Percentiles rank a stretch among this genome's conserved stretches.
Conservation (phyloP, 108 stramenopile genomes). For the Fragilariopsis cylindrus region DNA sequence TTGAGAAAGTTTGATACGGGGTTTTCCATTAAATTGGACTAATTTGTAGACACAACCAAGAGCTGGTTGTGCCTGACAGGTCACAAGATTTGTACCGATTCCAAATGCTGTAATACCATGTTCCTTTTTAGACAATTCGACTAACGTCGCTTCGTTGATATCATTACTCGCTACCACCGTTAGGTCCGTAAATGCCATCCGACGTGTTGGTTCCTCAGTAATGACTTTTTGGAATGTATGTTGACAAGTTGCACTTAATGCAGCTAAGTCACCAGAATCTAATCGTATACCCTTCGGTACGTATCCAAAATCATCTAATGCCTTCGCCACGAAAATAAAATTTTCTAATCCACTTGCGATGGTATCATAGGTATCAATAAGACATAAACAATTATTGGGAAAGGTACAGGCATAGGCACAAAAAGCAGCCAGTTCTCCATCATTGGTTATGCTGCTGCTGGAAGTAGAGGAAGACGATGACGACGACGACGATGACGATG, state of each 20-base stretch:
- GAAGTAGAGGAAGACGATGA: too few species aligned
- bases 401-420: conserved; percentile 94
- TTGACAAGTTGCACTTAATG: conserved; percentile 72
- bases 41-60: conserved; percentile 86
- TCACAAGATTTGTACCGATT: conserved; percentile 97
- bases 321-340: conserved; percentile 90
- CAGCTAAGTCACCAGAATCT: conserved; percentile 94
- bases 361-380: conserved; percentile 98
- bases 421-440: conserved; percentile 97
- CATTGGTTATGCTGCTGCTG: conserved; percentile 53
- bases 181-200: conserved; percentile 53
- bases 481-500: too few species aligned
- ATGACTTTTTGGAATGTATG: conserved; percentile 50
- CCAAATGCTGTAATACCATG: conserved; percentile 96
- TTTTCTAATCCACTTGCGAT: conserved; percentile 91
- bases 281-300: conserved; percentile 90
- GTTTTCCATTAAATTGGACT: conserved; percentile 80
- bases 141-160: conserved; percentile 92
- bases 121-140: conserved; percentile 71
- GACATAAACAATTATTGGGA: conserved; percentile 90
- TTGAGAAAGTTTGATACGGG: conserved; percentile 94
- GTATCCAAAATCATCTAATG: conserved; percentile 88
- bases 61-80: conserved; percentile 99
- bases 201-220: neutral
- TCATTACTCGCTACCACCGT: conserved; percentile 96